Base-by-base conservation (phyloP, 2,329 filamentous ascomycete genomes). In the Apiospora rasikravindrae region DNA sequence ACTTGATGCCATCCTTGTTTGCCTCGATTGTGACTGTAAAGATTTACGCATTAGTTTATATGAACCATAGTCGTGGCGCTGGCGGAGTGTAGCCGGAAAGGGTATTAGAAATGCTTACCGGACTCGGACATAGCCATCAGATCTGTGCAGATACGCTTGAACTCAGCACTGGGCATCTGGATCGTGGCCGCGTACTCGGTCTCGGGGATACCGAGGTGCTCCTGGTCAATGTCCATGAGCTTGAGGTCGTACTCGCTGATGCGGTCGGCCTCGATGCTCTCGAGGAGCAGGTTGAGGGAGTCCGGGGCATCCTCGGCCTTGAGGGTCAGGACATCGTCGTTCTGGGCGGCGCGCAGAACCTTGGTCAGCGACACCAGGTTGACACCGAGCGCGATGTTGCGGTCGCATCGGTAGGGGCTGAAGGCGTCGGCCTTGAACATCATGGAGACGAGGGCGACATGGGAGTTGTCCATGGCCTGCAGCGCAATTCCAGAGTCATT, bases 221-320 rank as follows among this genome's bases (percentile, higher is more conserved):
- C 96, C 87, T 99, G 97, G 85, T 99, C 96, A 83, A 99, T 99
- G 83, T 99, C 96, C 96, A 99, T 99, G 83, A 99, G 91, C 89
- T 99, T 99, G 85, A 99, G 93, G 84, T 99, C 96, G 84, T 99
- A 99, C 88, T 99, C 97, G 89, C 94, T 97, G 81, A 99, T 90
- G 77, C 96, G 90, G 84, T 99, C 96, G 79, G 90, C 93, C 81
- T 93, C 91, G 76, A 89, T 87, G 87, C 91, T 97, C 91, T 99
- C 97, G 82, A 99, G 99, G 78, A 95, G 90, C 76, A 99, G 88
- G 88, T 98, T 98, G 78, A 99, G 91, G 68, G 95, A 94, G 84
- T 99, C 96, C 67, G 96, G 96, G 51, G 94, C 92, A 83, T 99
- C 97, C 82, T 98, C 96, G 19, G 96, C 96, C 91, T 98, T 99